Conservation (phyloP, 2,329 filamentous ascomycete genomes). For the Thelonectria rubi region DNA sequence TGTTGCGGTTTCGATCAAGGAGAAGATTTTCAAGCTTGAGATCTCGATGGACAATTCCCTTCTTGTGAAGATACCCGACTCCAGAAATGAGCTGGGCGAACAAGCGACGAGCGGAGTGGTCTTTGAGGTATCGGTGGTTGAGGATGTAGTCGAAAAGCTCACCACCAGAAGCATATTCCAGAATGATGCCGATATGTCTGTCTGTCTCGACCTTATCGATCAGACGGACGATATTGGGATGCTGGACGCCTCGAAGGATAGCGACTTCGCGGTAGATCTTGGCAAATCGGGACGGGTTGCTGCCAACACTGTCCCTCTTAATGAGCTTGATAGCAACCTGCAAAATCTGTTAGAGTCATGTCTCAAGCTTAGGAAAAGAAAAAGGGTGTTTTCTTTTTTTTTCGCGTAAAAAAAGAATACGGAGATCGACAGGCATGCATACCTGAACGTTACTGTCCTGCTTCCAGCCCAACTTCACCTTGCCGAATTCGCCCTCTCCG, state of each 20-base stretch:
- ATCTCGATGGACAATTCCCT: constrained; percentile 97
- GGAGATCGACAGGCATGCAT: constrained; percentile 26
- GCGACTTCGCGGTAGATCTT: constrained; percentile 98
- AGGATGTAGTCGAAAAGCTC: constrained; percentile 99
- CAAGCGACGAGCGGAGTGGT: constrained; percentile 85
- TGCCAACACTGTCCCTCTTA: constrained; percentile 87
- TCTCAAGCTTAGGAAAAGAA: background rate
- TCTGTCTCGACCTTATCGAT: constrained; percentile 99
- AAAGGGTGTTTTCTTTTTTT: too few species aligned
- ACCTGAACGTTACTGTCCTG: constrained; percentile 89
- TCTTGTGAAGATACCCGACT: constrained; percentile 97
- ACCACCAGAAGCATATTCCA: constrained; percentile 97
- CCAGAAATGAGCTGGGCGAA: constrained; percentile 97
- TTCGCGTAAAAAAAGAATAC: too few species aligned
- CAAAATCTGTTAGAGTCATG: background rate
- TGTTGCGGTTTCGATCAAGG: constrained; percentile 95
- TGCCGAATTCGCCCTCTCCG: constrained; percentile 97
- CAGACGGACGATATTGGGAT: constrained; percentile 95
- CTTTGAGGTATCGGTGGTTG: constrained; percentile 95
- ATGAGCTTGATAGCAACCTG: constrained; percentile 98
- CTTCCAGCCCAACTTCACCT: constrained; percentile 99
- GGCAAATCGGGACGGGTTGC: constrained; percentile 86
- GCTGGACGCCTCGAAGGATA: constrained; percentile 85
- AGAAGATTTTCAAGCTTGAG: constrained; percentile 96
- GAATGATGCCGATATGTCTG: constrained; percentile 94